Conservation (phyloP, 345 rosid genomes). For the Linum trigynum region DNA sequence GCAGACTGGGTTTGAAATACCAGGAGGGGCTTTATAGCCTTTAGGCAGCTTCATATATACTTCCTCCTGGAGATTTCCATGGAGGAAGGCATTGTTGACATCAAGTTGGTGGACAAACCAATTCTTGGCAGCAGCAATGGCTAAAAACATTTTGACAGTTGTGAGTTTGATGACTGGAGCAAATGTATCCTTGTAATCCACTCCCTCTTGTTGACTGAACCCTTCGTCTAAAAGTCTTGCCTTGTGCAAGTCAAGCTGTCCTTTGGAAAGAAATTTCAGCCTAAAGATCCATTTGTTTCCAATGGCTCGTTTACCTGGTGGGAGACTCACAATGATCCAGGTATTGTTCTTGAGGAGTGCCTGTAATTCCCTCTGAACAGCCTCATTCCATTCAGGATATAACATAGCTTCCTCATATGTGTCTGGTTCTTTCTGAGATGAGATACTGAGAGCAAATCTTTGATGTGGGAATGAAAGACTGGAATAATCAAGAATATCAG, state of each 20-base stretch:
- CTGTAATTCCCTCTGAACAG: neutral
- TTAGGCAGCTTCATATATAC: neutral
- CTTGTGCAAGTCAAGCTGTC: neutral
- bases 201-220: neutral
- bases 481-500: neutral
- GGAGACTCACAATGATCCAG: neutral
- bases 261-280: neutral
- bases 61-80: neutral
- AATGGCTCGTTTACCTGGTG: neutral
- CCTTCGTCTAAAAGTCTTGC: neutral
- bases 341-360: neutral
- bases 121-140: neutral
- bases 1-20: neutral
- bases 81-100: neutral
- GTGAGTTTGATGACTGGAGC: neutral
- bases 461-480: neutral
- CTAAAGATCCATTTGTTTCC: neutral
- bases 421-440: neutral
- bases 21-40: neutral
- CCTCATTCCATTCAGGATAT: neutral
- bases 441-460: neutral
- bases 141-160: neutral
- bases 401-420: neutral
- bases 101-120: neutral
- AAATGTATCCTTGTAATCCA: neutral